Base-by-base conservation (phyloP, 2,329 filamentous ascomycete species). In the Pseudogymnoascus sp. region DNA sequence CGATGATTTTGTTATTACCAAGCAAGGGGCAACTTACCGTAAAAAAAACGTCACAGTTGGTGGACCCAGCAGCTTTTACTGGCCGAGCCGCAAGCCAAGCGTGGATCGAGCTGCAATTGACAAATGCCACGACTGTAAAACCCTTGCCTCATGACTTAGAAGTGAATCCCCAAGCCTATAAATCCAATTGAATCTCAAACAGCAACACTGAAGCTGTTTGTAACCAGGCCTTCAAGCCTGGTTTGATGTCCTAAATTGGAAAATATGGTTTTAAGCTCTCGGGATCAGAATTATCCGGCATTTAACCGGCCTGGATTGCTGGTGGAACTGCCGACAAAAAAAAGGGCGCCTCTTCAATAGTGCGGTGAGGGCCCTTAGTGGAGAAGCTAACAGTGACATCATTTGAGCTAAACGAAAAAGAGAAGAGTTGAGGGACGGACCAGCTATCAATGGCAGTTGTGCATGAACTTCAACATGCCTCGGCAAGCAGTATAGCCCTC, bases 161-260 rank as follows among this genome's bases (percentile, higher is more conserved):
- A 34, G 51, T 34, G 29, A 36, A 36, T 18, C 5, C 18, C n/a
- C 2, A 34, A 7, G 29, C 26, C 18, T 36, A 34, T 57, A 36
- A 57, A 57, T 57, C 29, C 51, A 36, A 21, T 10, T 57, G 51
- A 57, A 21, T 10, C 51, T 57, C 29, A 51, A 47, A 57, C 26
- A 57, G 12, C 5, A 16, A 34, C 26, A 57, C n/a, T 18, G 26
- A 18, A 57, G 26, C 29, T 34, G 29, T 57, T 14, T 69, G 8
- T 31, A 31, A 71, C 47, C 67, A 71, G 63, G 16, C 12, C 21
- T 12, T n/a, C 21, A 8, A 26, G n/a, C 5, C n/a, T 34, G 26
- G 51, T 57, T 57, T 57, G 26, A 57, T 34, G 51, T 6, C 51
- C 29, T 12, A 34, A 18, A 21, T 18, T 34, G 26, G 51, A 1